A percentile compares a stretch with the other conserved stretches of the same genome.
Evolutionary conservation across 78 protist species (phyloP).

Genomic region (Cavenderia fasciculata): DNA sequence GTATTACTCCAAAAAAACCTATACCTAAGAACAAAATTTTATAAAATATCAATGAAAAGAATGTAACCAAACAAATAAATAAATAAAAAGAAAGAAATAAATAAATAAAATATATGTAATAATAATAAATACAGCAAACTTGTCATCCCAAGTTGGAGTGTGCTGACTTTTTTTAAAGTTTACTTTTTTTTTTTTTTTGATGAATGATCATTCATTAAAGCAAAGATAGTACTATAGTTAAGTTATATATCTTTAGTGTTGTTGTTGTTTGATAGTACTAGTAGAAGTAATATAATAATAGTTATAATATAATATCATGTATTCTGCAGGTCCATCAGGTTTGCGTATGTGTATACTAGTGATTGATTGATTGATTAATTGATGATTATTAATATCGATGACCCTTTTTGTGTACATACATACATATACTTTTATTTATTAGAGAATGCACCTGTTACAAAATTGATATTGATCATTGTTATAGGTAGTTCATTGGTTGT

Average conservation of each 20-base stretch:
- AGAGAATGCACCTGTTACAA: conserved; percentile 71
- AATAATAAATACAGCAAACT: no score
- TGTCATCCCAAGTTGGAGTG: no score
- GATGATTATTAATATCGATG: no score
- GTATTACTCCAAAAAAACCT: no score
- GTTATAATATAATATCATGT: conserved; percentile 5
- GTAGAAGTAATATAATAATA: no score
- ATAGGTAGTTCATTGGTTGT: background rate
- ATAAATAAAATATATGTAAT: background rate
- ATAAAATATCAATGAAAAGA: background rate
- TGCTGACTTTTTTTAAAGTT: background rate
- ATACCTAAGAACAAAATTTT: background rate
- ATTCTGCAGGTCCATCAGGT: conserved; percentile 54
- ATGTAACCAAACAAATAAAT: background rate
- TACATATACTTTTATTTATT: background rate
- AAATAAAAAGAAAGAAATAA: conserved; percentile 2
- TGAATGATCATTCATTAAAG: background rate
- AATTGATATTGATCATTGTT: conserved; percentile 7
- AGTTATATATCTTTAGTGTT: no score
- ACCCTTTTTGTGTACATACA: no score
- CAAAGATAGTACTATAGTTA: background rate
- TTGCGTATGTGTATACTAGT: conserved; percentile 14
- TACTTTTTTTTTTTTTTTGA: background rate
- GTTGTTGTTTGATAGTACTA: no score
- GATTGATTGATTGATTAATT: no score